Percentiles rank a stretch among this genome's conserved stretches.
Evolutionary conservation across 495 filamentous ascomycete species (phyloP).

Genomic region (Niebla homalea): DNA sequence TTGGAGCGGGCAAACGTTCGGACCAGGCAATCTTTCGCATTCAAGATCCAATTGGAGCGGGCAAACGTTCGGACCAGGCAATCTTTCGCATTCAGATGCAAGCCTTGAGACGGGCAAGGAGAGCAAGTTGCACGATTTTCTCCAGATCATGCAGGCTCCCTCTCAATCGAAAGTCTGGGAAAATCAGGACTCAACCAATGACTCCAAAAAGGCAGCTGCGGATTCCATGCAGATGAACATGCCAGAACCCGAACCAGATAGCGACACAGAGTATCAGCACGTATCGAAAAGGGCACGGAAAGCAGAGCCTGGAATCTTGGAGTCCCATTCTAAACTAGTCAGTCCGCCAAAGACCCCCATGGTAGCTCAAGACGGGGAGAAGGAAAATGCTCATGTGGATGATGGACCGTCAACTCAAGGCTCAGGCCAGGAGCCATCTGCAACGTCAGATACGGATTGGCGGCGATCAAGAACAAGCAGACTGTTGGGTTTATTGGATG

Average conservation of each 20-base stretch:
- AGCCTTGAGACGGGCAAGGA: conserved; percentile 24
- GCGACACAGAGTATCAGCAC: conserved; percentile 54
- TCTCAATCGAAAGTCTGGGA: conserved; percentile 57
- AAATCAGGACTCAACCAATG: conserved; percentile 39
- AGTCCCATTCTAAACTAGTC: not conserved
- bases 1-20: conserved; percentile 6
- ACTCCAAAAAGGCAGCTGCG: conserved; percentile 9
- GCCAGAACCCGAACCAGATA: conserved; percentile 21
- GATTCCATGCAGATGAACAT: not conserved
- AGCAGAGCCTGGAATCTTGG: not conserved
- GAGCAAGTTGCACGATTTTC: conserved; percentile 72
- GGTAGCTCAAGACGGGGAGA: not conserved
- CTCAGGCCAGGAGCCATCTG: not conserved
- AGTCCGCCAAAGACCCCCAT: not conserved
- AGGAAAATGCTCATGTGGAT: not conserved
- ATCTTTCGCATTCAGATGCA: conserved; percentile 6
- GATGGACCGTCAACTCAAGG: not conserved
- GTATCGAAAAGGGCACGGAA: conserved; percentile 34
- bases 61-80: conserved; percentile 23
- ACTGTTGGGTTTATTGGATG: conserved; percentile 69
- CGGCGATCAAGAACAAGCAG: conserved; percentile 84
- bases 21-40: conserved; percentile 29
- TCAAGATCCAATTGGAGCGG: no score
- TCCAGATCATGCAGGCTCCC: conserved; percentile 64
- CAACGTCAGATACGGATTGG: conserved; percentile 77